A percentile compares a stretch with the other conserved stretches of the same genome.
Evolutionary conservation across 495 filamentous ascomycete species (phyloP).

Genomic region (Corynascus novoguineensis): DNA sequence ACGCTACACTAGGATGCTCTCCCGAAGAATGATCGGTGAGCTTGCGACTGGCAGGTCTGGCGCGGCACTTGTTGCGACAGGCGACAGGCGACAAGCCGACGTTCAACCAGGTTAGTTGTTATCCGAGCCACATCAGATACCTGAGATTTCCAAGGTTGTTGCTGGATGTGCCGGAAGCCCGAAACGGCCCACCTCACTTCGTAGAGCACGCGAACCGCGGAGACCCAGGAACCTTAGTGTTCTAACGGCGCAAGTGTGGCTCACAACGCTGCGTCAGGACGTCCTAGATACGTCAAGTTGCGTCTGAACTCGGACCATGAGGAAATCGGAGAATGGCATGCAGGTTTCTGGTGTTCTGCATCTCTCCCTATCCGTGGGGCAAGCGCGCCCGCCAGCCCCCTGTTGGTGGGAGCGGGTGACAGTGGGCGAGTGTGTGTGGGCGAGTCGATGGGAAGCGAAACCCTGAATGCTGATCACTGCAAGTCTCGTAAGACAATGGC

Average conservation of each 20-base stretch:
- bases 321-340: not conserved
- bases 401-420: slow-evolving; percentile 2
- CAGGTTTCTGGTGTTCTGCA: not conserved
- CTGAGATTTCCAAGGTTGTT: not conserved
- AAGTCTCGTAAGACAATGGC: slow-evolving; percentile 16
- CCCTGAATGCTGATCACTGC: slow-evolving; percentile 20
- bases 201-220: not conserved
- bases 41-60: not conserved
- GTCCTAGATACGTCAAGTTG: not conserved
- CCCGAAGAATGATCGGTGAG: not conserved
- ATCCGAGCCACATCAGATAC: not conserved
- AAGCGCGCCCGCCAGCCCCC: not conserved
- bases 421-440: no score
- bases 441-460: not conserved
- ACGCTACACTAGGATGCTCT: not conserved
- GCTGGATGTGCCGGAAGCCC: not conserved
- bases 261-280: not conserved
- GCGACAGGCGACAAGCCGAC: no score
- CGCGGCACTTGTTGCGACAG: no score
- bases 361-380: not conserved
- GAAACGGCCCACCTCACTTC: not conserved
- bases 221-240: no score
- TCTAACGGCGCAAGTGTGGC: no score
- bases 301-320: not conserved
- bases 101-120: no score